Evolutionary conservation across 257 asterid species (phyloP).

Genomic region (Hygrophila difformis): DNA sequence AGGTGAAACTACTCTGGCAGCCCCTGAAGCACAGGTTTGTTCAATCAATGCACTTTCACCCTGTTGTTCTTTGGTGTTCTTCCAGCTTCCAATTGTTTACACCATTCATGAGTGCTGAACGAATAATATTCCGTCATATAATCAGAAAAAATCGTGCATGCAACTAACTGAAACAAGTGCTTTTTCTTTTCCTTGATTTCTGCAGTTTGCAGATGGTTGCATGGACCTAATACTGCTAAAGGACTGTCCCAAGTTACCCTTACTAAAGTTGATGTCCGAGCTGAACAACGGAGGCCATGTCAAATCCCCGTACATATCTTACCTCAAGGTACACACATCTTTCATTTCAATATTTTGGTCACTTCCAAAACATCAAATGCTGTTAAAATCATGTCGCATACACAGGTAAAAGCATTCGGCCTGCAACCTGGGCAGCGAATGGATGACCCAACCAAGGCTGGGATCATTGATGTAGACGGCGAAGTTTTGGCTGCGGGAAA

Average conservation of each 20-base stretch:
- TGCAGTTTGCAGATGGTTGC: slow-evolving; percentile 96
- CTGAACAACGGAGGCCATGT: slow-evolving; percentile 73
- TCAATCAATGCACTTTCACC: background rate
- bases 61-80: background rate
- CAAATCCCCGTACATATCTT: slow-evolving; percentile 61
- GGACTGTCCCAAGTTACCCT: slow-evolving; percentile 56
- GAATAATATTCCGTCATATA: no score
- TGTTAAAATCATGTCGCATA: background rate
- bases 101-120: no score
- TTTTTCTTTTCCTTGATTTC: background rate
- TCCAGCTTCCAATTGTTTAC: no score
- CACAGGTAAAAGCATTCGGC: slow-evolving; percentile 74
- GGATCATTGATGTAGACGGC: slow-evolving; percentile 47
- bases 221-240: slow-evolving; percentile 79
- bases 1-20: slow-evolving; percentile 77
- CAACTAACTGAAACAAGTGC: no score
- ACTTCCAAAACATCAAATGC: background rate
- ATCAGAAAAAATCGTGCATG: no score
- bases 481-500: slow-evolving; percentile 76
- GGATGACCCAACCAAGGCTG: slow-evolving; percentile 37
- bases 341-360: background rate
- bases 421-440: slow-evolving; percentile 67
- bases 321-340: slow-evolving; percentile 50
- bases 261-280: slow-evolving; percentile 52
- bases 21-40: slow-evolving; percentile 85